Conservation (phyloP, 345 rosid species). For the Toxicodendron radicans region DNA sequence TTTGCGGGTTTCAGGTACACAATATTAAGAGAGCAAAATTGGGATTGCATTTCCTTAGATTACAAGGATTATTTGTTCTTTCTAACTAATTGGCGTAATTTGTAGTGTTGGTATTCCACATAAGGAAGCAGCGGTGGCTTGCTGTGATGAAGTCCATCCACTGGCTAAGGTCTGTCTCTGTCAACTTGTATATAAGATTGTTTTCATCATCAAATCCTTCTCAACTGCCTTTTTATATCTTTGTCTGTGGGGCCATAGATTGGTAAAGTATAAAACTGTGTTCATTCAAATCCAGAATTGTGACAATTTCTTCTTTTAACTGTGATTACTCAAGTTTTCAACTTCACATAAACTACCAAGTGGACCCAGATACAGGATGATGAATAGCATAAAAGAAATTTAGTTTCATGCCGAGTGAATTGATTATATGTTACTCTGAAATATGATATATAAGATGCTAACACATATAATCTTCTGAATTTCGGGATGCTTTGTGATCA, state of each 20-base stretch:
- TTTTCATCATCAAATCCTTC: too few species aligned
- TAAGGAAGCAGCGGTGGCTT: slow-evolving; percentile 44
- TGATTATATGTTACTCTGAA: too few species aligned
- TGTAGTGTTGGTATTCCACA: slow-evolving; percentile 47
- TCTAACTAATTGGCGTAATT: neutral
- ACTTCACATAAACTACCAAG: too few species aligned
- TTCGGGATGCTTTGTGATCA: slow-evolving; percentile 16
- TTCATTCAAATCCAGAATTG: neutral
- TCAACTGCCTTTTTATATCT: too few species aligned
- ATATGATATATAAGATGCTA: neutral
- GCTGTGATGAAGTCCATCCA: slow-evolving; percentile 50
- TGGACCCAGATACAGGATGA: neutral
- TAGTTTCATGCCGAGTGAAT: too few species aligned
- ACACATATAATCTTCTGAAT: slow-evolving; percentile 18
- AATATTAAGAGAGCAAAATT: neutral
- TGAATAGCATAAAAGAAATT: neutral
- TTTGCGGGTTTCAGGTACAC: slow-evolving; percentile 38
- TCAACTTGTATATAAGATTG: too few species aligned
- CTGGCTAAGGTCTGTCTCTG: slow-evolving; percentile 38
- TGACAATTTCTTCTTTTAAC: too few species aligned
- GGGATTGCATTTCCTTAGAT: neutral
- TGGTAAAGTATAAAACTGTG: too few species aligned
- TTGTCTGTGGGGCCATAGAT: too few species aligned
- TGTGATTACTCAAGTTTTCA: too few species aligned
- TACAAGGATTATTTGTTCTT: neutral